Evolutionary conservation across 2,329 filamentous ascomycete species (phyloP).

Genomic region (Xylaria hypoxylon): DNA sequence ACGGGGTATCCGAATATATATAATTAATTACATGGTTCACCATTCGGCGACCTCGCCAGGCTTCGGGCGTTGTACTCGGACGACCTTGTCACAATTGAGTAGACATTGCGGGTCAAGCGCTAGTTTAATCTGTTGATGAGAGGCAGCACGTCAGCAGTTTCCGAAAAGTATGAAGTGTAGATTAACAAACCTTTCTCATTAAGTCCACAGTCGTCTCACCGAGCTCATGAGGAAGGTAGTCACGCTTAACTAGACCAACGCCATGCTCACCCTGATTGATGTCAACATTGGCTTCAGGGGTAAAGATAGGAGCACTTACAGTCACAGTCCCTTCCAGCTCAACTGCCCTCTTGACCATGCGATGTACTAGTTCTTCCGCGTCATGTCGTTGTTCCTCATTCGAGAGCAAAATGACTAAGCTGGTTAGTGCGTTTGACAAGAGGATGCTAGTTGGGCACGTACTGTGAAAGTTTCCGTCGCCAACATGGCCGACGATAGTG

Average conservation of each 20-base stretch:
- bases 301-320: conserved; percentile 51
- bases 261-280: conserved; percentile 77
- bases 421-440: conserved; percentile 34
- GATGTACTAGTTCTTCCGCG: conserved; percentile 78
- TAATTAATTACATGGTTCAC: conserved; percentile 47
- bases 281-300: conserved; percentile 10
- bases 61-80: conserved; percentile 69
- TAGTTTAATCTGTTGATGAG: conserved; percentile 72
- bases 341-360: conserved; percentile 87
- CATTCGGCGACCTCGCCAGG: conserved; percentile 60
- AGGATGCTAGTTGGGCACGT: conserved; percentile 41
- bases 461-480: conserved; percentile 83
- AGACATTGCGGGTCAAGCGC: conserved; percentile 81
- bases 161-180: conserved; percentile 8
- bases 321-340: conserved; percentile 89
- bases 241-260: conserved; percentile 84
- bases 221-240: conserved; percentile 83
- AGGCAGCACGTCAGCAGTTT: conserved; percentile 28
- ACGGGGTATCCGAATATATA: conserved; percentile 27
- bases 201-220: conserved; percentile 79
- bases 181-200: conserved; percentile 77
- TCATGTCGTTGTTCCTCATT: conserved; percentile 74
- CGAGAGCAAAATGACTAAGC: conserved; percentile 65
- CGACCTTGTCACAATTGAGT: conserved; percentile 76
- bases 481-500: conserved; percentile 77